A percentile compares a stretch with the other conserved stretches of the same genome.
These are phyloP conservation scores for Penicilliopsis zonata DNA, from an alignment of 495 filamentous ascomycete genomes.

Conservation along the genomic window DNA sequence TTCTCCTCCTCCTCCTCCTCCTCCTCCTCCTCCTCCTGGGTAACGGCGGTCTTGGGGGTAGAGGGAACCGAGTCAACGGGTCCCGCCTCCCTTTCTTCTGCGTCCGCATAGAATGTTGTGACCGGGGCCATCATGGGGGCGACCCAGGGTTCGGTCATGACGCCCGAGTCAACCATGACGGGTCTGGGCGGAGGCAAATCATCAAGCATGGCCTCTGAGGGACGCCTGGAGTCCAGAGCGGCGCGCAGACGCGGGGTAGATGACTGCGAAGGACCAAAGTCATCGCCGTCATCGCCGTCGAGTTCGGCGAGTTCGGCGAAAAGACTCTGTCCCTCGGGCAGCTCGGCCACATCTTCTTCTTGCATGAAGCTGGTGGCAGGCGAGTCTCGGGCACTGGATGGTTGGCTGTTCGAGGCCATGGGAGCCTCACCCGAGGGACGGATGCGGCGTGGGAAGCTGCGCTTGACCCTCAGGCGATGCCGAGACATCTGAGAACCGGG, in stretches of 20 bases:
- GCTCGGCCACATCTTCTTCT: constrained; percentile 38
- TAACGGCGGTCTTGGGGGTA: constrained; percentile 10
- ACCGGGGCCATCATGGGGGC: constrained; percentile 7
- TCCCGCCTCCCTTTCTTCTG: constrained; percentile 2
- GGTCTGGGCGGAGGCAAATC: constrained; percentile 17
- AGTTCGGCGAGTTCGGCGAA: constrained; percentile 82
- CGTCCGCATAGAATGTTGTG: constrained; percentile 1
- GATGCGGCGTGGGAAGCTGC: constrained; percentile 49
- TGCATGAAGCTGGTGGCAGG: constrained; percentile 27
- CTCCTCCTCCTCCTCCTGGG: constrained; percentile 9
- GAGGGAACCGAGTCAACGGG: constrained; percentile 5
- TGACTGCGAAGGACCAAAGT: constrained; percentile 30
- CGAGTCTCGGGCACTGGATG: constrained; percentile 40
- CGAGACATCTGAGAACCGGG: constrained; percentile 50
- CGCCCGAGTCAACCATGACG: constrained; percentile 64
- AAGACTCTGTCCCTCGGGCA: constrained; percentile 60
- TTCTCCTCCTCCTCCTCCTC: constrained; percentile 7
- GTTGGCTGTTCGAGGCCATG: constrained; percentile 33
- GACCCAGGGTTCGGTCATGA: constrained; percentile 75
- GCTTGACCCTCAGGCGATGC: constrained; percentile 57
- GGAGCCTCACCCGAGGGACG: constrained; percentile 55
- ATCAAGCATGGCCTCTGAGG: constrained; percentile 21
- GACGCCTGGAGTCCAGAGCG: constrained; percentile 22
- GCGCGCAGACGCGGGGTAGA: constrained; percentile 38
- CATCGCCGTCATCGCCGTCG: constrained; percentile 48